Base-by-base conservation (phyloP, 371 early-diverging fungal species). In the Chytridiales sp. region DNA sequence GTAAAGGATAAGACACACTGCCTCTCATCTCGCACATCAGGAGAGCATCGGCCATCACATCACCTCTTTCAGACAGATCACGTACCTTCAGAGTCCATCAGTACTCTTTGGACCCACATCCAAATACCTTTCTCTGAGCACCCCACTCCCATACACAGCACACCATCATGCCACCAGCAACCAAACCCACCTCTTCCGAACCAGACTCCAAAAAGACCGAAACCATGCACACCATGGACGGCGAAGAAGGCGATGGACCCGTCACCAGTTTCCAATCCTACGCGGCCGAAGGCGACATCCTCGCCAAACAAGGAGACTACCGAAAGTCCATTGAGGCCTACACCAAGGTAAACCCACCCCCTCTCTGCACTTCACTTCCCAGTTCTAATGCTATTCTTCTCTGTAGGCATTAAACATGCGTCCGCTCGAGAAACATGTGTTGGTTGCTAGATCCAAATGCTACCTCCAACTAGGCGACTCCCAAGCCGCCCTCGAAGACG, bases 231-330 rank as follows among this genome's bases (percentile, higher is more conserved):
- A 26, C 34, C 9, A 51, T 47, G 39, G 56, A 56, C 46, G 47
- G n/a, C 11, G 17, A 5, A n/a, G 56, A 61, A 35, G 36, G 24
- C 34, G 63, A 67, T 17, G 47, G 42, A 27, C 59, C 59, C 31
- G 64, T 72, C 4, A 67, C 70, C 15, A 48, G 62, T 3, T 78
- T 78, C 56, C 78, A 78, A 49, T 61, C 66, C 2, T 56, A 59
- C 6, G 72, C 72, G 17, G 77, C 79, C 36, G 79, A 77, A 55
- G 79, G 78, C 3, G 79, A 79, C 56, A 71, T 78, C 27, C 55
- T 77, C 22, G 72, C 76, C 35, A 72, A 79, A 46, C 77, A 73
- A 51, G 76, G 76, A 21, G 66, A 71, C 52, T 74, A 38, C 36
- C 43, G 55, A 22, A 73, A 77, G 55, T 73, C 79, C 1, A 70